Evolutionary conservation across 1,284 basidiomycete species (phyloP).

Genomic region (Tranzscheliella williamsii): DNA sequence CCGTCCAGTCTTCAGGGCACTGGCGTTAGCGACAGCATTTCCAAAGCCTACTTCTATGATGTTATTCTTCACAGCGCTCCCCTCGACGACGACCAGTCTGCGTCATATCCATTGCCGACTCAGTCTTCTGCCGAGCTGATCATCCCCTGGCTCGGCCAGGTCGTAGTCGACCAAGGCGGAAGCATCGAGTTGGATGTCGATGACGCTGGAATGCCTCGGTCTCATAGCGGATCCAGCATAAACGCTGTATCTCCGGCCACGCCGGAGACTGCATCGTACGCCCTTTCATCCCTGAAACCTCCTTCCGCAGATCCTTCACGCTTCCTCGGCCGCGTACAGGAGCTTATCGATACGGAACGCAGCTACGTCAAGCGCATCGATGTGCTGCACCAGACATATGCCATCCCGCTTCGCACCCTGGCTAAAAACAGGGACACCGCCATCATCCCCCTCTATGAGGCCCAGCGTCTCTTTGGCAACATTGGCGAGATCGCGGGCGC

Average conservation of each 20-base stretch:
- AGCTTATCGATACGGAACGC: slow-evolving; percentile 58
- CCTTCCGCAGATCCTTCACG: slow-evolving; percentile 12
- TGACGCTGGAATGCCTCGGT: slow-evolving; percentile 12
- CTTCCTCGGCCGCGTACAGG: slow-evolving; percentile 39
- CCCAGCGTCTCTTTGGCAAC: slow-evolving; percentile 90
- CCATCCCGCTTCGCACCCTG: slow-evolving; percentile 83
- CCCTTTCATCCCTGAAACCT: neutral
- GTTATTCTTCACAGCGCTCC: slow-evolving; percentile 17
- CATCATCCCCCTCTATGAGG: slow-evolving; percentile 85
- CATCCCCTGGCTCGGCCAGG: slow-evolving; percentile 37
- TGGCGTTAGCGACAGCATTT: slow-evolving; percentile 28
- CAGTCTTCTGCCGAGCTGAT: neutral
- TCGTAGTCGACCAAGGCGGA: slow-evolving; percentile 40
- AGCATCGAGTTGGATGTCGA: slow-evolving; percentile 1
- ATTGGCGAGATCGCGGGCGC: slow-evolving; percentile 84
- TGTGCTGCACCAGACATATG: slow-evolving; percentile 66
- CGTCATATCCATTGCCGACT: neutral
- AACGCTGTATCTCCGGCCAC: slow-evolving; percentile 30
- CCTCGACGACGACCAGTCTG: no score
- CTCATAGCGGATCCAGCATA: slow-evolving; percentile 48
- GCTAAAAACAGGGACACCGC: slow-evolving; percentile 79
- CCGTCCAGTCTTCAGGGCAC: no score
- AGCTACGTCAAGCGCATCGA: slow-evolving; percentile 57
- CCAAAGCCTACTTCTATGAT: slow-evolving; percentile 39
- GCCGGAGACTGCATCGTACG: slow-evolving; percentile 3